These are phyloP conservation scores for Cladochytrium replicatum DNA, from an alignment of 192 early-diverging fungal species.

Conservation along the genomic window DNA sequence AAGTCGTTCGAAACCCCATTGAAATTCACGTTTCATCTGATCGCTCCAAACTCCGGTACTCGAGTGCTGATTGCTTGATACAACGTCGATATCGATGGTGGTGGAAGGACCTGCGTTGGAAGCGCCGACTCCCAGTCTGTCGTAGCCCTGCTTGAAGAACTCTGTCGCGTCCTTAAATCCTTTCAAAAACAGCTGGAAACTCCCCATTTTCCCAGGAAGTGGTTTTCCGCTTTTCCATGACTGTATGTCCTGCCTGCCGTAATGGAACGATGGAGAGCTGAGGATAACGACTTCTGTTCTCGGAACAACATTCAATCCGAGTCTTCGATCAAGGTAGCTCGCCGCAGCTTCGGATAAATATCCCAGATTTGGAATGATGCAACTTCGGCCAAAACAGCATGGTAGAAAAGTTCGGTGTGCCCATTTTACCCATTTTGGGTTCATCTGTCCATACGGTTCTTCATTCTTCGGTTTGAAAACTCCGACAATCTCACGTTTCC, in stretches of 20 bases:
- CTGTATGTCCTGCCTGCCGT: constrained; percentile 46
- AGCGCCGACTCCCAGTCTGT: constrained; percentile 9
- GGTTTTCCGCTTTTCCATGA: constrained; percentile 27
- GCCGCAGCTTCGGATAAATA: constrained; percentile 87
- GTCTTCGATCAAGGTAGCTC: constrained; percentile 61
- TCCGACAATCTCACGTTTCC: constrained; percentile 64
- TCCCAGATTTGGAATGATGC: constrained; percentile 80
- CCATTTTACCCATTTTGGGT: constrained; percentile 92
- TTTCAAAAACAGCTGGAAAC: constrained; percentile 74
- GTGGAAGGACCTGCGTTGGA: neutral
- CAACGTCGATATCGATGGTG: neutral
- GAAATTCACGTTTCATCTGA: constrained; percentile 35
- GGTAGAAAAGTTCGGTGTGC: constrained; percentile 77
- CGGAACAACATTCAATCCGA: constrained; percentile 74
- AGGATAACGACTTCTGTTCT: constrained; percentile 68
- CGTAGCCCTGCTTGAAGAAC: constrained; percentile 64
- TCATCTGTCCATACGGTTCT: constrained; percentile 53
- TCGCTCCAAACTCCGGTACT: constrained; percentile 24
- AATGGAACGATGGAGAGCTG: constrained; percentile 67
- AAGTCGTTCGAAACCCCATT: constrained; percentile 65
- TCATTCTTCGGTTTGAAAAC: constrained; percentile 79
- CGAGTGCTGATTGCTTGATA: neutral
- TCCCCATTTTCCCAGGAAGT: constrained; percentile 69
- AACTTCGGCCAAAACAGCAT: constrained; percentile 80
- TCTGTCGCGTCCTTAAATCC: constrained; percentile 75